Evolutionary conservation across 2,329 filamentous ascomycete species (phyloP).

Genomic region (Cladophialophora carrionii): DNA sequence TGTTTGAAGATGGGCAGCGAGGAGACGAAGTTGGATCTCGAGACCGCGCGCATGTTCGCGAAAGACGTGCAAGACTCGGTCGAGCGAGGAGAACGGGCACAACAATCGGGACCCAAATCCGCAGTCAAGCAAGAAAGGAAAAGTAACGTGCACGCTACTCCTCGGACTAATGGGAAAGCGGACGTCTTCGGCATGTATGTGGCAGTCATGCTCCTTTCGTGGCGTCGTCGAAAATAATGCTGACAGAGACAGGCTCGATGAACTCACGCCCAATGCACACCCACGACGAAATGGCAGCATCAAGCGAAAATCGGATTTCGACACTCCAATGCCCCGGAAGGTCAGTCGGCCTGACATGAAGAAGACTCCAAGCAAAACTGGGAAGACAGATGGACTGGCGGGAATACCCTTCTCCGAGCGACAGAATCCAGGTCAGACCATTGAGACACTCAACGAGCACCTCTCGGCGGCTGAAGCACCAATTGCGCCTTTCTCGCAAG

Average conservation of each 20-base stretch:
- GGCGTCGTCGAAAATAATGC: conserved; percentile 8
- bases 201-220: not conserved
- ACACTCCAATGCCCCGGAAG: conserved; percentile 51
- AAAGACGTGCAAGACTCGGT: conserved; percentile 82
- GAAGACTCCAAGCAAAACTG: conserved; percentile 22
- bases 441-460: conserved; percentile 81
- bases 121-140: conserved; percentile 67
- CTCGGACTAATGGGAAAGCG: conserved; percentile 60
- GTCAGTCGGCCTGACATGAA: conserved; percentile 49
- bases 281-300: conserved; percentile 49
- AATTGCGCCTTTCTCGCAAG: conserved; percentile 70
- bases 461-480: conserved; percentile 69
- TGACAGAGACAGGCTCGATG: conserved; percentile 60
- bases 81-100: conserved; percentile 73
- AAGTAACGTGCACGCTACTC: conserved; percentile 59
- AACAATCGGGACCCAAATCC: conserved; percentile 55
- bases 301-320: conserved; percentile 58
- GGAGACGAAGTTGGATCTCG: conserved; percentile 70
- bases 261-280: conserved; percentile 67
- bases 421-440: conserved; percentile 74
- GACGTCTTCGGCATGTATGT: conserved; percentile 81
- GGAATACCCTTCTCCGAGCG: conserved; percentile 74
- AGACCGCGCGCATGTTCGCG: conserved; percentile 76
- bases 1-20: conserved; percentile 90
- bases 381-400: conserved; percentile 20